Conservation (phyloP, 2,329 filamentous ascomycete species). For the Aspergillus sp. region DNA sequence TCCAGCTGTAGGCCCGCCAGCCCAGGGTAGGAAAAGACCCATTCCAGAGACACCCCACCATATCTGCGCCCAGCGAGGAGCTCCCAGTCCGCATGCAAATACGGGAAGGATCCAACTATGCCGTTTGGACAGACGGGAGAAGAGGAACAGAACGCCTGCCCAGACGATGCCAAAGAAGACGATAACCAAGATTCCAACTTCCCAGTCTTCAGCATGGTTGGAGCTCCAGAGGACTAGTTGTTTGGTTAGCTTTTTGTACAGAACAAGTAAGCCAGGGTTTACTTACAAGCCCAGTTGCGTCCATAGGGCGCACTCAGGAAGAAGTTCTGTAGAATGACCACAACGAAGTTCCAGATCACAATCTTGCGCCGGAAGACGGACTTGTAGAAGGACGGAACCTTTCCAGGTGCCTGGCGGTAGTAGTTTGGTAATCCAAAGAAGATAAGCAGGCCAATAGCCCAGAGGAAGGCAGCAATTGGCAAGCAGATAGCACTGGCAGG, state of each 20-base stretch:
- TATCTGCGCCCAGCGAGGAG: constrained; percentile 67
- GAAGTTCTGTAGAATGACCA: constrained; percentile 65
- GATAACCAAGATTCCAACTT: constrained; percentile 53
- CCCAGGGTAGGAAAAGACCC: constrained; percentile 64
- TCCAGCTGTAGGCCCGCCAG: constrained; percentile 52
- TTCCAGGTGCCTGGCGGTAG: constrained; percentile 64
- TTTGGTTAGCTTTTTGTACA: constrained; percentile 3
- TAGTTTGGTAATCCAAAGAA: constrained; percentile 65
- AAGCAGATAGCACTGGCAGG: constrained; percentile 51
- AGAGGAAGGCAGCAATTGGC: constrained; percentile 59
- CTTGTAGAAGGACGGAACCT: constrained; percentile 64
- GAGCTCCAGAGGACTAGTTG: constrained; percentile 55
- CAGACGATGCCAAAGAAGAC: constrained; percentile 57
- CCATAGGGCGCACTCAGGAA: constrained; percentile 66
- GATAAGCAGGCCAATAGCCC: constrained; percentile 55
- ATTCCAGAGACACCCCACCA: constrained; percentile 64
- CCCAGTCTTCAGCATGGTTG: constrained; percentile 57
- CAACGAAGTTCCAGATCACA: constrained; percentile 65
- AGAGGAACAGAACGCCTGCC: constrained; percentile 46
- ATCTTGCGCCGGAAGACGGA: constrained; percentile 63
- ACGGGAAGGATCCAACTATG: constrained; percentile 68
- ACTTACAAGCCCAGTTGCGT: constrained; percentile 62
- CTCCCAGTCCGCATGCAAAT: constrained; percentile 64
- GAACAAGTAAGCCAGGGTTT: background rate
- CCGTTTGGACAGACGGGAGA: constrained; percentile 56